Evolutionary conservation across 805 yeast species (phyloP).

Genomic region (Kuraishia capsulata): DNA sequence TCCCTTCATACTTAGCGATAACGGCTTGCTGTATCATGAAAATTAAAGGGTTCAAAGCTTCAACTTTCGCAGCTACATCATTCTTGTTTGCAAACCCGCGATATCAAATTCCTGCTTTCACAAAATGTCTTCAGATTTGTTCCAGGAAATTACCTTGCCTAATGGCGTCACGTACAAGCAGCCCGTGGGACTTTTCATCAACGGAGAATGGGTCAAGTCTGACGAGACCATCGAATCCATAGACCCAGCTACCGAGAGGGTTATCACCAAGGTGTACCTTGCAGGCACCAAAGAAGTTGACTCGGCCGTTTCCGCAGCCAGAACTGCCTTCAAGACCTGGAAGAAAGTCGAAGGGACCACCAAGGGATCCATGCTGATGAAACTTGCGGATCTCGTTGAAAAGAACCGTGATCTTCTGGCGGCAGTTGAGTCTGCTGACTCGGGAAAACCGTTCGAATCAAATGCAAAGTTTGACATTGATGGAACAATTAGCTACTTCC

Average conservation of each 20-base stretch:
- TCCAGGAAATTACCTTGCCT: constrained; percentile 19
- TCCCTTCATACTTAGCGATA: no score
- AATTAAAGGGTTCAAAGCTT: no score
- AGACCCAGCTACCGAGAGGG: constrained; percentile 41
- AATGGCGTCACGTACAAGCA: constrained; percentile 40
- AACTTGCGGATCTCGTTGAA: constrained; percentile 43
- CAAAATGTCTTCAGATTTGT: not conserved
- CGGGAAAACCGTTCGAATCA: constrained; percentile 41
- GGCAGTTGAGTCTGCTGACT: constrained; percentile 38
- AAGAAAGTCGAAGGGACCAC: constrained; percentile 30
- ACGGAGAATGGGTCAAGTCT: constrained; percentile 40
- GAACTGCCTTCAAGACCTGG: constrained; percentile 38
- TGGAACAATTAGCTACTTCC: constrained; percentile 33
- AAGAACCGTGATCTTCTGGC: constrained; percentile 38
- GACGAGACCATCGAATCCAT: constrained; percentile 29
- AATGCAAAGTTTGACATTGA: constrained; percentile 43
- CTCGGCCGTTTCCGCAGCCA: constrained; percentile 40
- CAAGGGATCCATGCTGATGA: constrained; percentile 29
- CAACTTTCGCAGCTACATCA: no score
- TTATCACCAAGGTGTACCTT: constrained; percentile 35
- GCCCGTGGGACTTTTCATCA: constrained; percentile 54
- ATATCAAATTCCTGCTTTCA: not conserved
- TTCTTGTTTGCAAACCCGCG: no score
- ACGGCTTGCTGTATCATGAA: no score
- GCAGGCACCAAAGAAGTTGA: constrained; percentile 42